phyloP scores from a whole-genome alignment of 768 basidiomycete species.

The Boletus coccyginus region DNA sequence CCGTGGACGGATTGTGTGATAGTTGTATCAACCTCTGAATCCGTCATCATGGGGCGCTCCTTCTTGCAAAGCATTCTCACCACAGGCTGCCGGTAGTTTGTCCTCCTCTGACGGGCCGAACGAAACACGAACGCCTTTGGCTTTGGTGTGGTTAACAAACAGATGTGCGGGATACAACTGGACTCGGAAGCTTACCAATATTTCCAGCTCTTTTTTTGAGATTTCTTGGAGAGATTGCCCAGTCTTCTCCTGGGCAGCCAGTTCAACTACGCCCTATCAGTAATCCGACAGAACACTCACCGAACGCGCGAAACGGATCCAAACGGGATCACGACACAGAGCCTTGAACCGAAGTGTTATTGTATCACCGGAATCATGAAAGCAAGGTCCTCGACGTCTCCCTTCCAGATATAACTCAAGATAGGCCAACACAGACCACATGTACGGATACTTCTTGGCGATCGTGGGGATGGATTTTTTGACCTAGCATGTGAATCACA shows the following conservation, averaged over 20 bases:
- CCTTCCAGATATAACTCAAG: slow-evolving; percentile 6
- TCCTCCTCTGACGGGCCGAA: background rate
- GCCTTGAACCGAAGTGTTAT: background rate
- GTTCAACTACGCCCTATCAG: background rate
- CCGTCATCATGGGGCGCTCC: no score
- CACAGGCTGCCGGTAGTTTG: background rate
- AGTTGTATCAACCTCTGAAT: background rate
- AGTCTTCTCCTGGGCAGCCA: slow-evolving; percentile 5
- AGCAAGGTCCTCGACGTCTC: background rate
- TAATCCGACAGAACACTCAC: background rate
- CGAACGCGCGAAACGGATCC: slow-evolving; percentile 3
- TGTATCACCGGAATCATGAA: no score
- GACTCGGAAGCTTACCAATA: background rate
- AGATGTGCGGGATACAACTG: background rate
- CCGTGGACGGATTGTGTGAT: background rate
- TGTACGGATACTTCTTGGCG: slow-evolving; percentile 11
- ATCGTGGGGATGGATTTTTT: slow-evolving; percentile 11
- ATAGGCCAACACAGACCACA: slow-evolving; percentile 17
- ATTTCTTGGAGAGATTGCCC: slow-evolving; percentile 4
- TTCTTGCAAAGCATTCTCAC: background rate
- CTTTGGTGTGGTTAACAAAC: background rate
- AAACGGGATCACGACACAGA: slow-evolving; percentile 8
- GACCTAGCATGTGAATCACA: slow-evolving; percentile 1
- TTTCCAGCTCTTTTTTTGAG: background rate
- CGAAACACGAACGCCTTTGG: background rate